A percentile compares a stretch with the other conserved stretches of the same genome.
Conservation (phyloP, 768 basidiomycete genomes). For the Boletus rex-veris region DNA sequence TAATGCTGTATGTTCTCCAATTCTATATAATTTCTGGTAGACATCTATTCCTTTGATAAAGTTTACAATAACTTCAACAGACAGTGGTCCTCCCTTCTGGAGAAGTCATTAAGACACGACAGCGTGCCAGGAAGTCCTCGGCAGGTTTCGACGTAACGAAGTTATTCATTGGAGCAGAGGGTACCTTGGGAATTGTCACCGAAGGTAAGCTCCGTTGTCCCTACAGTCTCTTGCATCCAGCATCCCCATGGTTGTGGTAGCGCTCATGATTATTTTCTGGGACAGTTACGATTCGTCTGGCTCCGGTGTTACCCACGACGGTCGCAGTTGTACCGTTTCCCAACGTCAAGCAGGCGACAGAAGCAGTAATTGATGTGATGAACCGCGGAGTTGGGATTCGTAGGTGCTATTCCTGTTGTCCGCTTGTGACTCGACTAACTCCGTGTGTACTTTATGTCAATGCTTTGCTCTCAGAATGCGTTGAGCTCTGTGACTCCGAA, state of each 20-base stretch:
- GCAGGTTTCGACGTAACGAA: slow-evolving; percentile 87
- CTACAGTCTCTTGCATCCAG: no score
- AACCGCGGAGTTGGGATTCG: slow-evolving; percentile 74
- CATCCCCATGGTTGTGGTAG: neutral
- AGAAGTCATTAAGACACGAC: slow-evolving; percentile 85
- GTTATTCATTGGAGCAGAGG: slow-evolving; percentile 80
- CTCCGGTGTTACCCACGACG: slow-evolving; percentile 77
- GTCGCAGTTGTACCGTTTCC: slow-evolving; percentile 84
- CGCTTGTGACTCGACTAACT: neutral
- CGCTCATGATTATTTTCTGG: neutral
- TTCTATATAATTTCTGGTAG: neutral
- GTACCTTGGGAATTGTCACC: slow-evolving; percentile 84
- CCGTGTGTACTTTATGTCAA: neutral
- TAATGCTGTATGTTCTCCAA: slow-evolving; percentile 54
- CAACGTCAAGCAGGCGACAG: slow-evolving; percentile 66
- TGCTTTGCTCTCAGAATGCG: slow-evolving; percentile 53
- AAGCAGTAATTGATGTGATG: slow-evolving; percentile 70
- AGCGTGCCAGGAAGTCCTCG: slow-evolving; percentile 75
- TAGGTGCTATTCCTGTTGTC: slow-evolving; percentile 34
- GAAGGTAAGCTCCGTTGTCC: slow-evolving; percentile 48
- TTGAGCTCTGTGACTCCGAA: slow-evolving; percentile 74
- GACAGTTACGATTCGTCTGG: slow-evolving; percentile 72
- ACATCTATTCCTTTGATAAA: neutral
- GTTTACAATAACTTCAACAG: slow-evolving; percentile 32
- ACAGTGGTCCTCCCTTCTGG: slow-evolving; percentile 89